Conservation (phyloP, 1,284 basidiomycete species). For the Fomitopsis pinicola region DNA sequence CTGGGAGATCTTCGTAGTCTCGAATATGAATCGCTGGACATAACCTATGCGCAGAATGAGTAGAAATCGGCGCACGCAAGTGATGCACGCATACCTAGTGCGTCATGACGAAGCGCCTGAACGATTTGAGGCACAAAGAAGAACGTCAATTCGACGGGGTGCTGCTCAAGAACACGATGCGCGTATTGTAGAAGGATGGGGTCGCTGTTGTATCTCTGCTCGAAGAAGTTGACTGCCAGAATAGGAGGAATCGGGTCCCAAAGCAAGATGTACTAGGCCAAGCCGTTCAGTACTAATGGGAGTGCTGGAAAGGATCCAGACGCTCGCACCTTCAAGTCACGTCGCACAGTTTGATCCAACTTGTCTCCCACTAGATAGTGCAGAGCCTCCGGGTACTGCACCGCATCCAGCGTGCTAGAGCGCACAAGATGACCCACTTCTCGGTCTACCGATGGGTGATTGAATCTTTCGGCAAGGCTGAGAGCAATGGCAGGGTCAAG, state of each 20-base stretch:
- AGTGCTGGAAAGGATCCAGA: neutral
- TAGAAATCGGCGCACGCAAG: neutral
- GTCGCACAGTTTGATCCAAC: constrained; percentile 49
- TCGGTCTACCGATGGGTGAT: constrained; percentile 51
- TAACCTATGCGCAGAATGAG: constrained; percentile 58
- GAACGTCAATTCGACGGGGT: constrained; percentile 94
- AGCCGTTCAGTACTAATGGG: neutral
- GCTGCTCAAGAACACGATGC: constrained; percentile 91
- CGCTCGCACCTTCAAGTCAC: constrained; percentile 71
- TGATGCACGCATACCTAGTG: constrained; percentile 53
- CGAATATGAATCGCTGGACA: constrained; percentile 93
- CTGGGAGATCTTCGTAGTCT: constrained; percentile 97
- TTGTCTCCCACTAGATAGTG: constrained; percentile 76
- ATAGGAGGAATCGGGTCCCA: constrained; percentile 92
- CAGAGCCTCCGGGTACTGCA: constrained; percentile 79
- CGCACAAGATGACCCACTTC: constrained; percentile 80
- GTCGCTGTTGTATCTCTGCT: constrained; percentile 79
- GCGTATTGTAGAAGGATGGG: constrained; percentile 94
- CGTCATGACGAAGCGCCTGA: constrained; percentile 88
- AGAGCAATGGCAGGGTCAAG: constrained; percentile 82
- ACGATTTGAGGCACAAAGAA: constrained; percentile 99
- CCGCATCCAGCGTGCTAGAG: constrained; percentile 65
- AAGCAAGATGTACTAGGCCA: constrained; percentile 69
- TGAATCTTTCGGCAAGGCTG: constrained; percentile 85
- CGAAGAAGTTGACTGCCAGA: constrained; percentile 83